A percentile compares a stretch with the other conserved stretches of the same genome.
These are phyloP conservation scores for Podospora bellae-mahoneyi DNA, from an alignment of 495 filamentous ascomycete species.

Conservation along the genomic window DNA sequence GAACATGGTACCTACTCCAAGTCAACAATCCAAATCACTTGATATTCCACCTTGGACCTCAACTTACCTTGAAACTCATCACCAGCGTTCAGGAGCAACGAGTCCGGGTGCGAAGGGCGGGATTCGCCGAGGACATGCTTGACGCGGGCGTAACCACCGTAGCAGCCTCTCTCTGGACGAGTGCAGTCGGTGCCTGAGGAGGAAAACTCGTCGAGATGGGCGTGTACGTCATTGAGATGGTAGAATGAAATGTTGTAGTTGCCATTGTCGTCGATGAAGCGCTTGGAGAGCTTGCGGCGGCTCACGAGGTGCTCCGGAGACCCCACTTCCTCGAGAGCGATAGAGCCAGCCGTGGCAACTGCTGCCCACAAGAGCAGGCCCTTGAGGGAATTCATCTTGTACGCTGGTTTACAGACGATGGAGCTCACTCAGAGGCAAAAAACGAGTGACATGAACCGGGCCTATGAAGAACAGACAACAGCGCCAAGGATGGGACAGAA, in stretches of 20 bases:
- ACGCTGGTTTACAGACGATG: neutral
- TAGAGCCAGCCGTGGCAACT: neutral
- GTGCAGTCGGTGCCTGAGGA: constrained; percentile 55
- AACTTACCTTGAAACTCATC: constrained; percentile 52
- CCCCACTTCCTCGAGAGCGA: constrained; percentile 16
- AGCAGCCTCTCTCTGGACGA: constrained; percentile 48
- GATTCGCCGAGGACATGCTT: constrained; percentile 50
- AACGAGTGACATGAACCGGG: neutral
- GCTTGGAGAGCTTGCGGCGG: constrained; percentile 41
- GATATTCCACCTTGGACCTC: too few relatives aligned
- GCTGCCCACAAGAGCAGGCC: neutral
- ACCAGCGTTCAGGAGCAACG: constrained; percentile 53
- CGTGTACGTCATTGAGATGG: constrained; percentile 61
- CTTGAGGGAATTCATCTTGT: neutral
- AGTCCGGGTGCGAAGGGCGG: constrained; percentile 50
- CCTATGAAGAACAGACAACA: neutral
- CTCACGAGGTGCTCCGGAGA: constrained; percentile 39
- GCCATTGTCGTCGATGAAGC: constrained; percentile 48
- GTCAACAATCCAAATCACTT: too few relatives aligned
- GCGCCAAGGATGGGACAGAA: neutral
- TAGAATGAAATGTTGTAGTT: constrained; percentile 61
- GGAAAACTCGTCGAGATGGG: constrained; percentile 56
- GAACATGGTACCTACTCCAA: constrained; percentile 48
- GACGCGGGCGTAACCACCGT: constrained; percentile 57
- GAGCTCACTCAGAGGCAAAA: neutral